Percentiles rank a stretch among this genome's conserved stretches.
phyloP scores from a whole-genome alignment of 306 rosid species.

The apple (Malus domestica) region ASM211411v1 NC_041793.1:34619001-34619500 shows the following conservation, averaged over 20 bases:
- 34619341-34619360: neutral
- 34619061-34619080: constrained; percentile 26
- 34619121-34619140: constrained; percentile 56
- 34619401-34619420: neutral
- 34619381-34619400: neutral
- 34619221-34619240: constrained; percentile 25
- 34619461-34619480: neutral
- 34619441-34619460: neutral
- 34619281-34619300: neutral
- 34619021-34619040: constrained; percentile 35
- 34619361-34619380: neutral
- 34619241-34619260: constrained; percentile 12
- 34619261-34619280: constrained; percentile 3
- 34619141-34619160: constrained; percentile 24
- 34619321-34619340: neutral
- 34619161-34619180: constrained; percentile 27
- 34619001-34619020: constrained; percentile 44
- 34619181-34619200: constrained; percentile 25
- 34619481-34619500: neutral
- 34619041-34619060: constrained; percentile 33
- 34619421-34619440: neutral
- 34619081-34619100: constrained; percentile 38
- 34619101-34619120: constrained; percentile 52
- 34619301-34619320: neutral
- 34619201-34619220: constrained; percentile 40